Percentiles rank a stretch among this genome's conserved stretches.
These are phyloP conservation scores for Paulinella micropora DNA, from an alignment of 78 protist species.

Conservation along the genomic window DNA sequence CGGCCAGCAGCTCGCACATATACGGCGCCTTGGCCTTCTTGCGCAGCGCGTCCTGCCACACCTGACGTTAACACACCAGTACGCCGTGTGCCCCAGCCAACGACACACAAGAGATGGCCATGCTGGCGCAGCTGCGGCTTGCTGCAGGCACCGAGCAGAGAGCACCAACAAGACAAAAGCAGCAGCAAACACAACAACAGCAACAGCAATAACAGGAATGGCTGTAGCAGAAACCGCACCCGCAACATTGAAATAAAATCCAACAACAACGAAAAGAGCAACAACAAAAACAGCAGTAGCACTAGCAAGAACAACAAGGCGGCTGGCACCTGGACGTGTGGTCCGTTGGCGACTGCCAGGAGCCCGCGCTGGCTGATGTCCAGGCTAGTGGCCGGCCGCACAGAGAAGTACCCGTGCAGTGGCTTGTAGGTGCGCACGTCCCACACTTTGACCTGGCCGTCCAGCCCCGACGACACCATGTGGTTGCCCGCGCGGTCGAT, in stretches of 20 bases:
- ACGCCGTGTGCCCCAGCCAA: no score
- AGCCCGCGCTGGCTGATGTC: conserved; percentile 58
- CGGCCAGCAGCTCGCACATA: conserved; percentile 18
- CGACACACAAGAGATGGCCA: no score
- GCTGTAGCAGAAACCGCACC: background rate
- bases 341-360: no score
- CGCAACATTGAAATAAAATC: background rate
- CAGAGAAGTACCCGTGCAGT: conserved; percentile 52
- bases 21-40: no score
- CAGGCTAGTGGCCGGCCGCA: conserved; percentile 33
- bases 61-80: background rate
- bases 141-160: no score
- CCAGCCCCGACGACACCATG: conserved; percentile 59
- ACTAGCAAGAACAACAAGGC: no score
- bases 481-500: conserved; percentile 48
- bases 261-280: conserved; percentile 24
- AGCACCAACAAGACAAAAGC: no score
- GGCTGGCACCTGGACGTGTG: no score
- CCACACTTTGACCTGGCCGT: conserved; percentile 68
- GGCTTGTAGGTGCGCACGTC: conserved; percentile 70
- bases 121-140: no score
- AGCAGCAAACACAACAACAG: background rate
- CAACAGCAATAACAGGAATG: background rate
- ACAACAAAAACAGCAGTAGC: no score
- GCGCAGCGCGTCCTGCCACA: background rate